Percentiles rank a stretch among this genome's conserved stretches.
Conservation (phyloP, 352 stramenopile genomes). For the Phytopythium helicoides region DNA sequence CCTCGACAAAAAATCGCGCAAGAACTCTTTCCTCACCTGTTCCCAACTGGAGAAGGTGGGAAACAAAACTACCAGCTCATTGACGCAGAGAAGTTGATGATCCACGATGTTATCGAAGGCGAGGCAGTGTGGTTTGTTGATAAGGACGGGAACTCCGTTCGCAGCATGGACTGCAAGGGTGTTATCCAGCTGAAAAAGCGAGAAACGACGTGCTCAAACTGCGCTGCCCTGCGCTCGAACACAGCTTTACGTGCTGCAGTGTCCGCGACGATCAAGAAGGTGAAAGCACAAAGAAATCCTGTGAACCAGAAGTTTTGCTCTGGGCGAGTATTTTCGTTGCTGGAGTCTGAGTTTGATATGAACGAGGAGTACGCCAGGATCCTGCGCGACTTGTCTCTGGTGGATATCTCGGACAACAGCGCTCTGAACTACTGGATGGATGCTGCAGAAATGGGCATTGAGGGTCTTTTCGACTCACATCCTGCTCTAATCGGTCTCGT, state of each 20-base stretch:
- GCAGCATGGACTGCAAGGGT: slow-evolving; percentile 65
- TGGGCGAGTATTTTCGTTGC: slow-evolving; percentile 40
- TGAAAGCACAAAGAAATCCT: slow-evolving; percentile 34
- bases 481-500: slow-evolving; percentile 60
- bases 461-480: slow-evolving; percentile 56
- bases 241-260: slow-evolving; percentile 42
- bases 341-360: slow-evolving; percentile 62
- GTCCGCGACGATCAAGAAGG: slow-evolving; percentile 34
- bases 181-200: slow-evolving; percentile 37
- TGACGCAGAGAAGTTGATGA: slow-evolving; percentile 51
- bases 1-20: slow-evolving; percentile 62
- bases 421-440: slow-evolving; percentile 58
- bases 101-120: slow-evolving; percentile 72
- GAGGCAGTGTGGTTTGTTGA: slow-evolving; percentile 81
- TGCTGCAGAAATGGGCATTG: slow-evolving; percentile 66
- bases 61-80: slow-evolving; percentile 35
- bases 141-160: slow-evolving; percentile 66
- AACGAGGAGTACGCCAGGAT: slow-evolving; percentile 42
- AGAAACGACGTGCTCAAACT: slow-evolving; percentile 42
- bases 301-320: slow-evolving; percentile 63
- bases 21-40: slow-evolving; percentile 71
- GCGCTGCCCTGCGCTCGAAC: slow-evolving; percentile 51
- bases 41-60: slow-evolving; percentile 16
- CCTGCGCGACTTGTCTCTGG: slow-evolving; percentile 51
- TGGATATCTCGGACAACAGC: slow-evolving; percentile 37